Evolutionary conservation across 2,329 filamentous ascomycete genomes (phyloP).

Genomic region (Trichophyton equinum): DNA sequence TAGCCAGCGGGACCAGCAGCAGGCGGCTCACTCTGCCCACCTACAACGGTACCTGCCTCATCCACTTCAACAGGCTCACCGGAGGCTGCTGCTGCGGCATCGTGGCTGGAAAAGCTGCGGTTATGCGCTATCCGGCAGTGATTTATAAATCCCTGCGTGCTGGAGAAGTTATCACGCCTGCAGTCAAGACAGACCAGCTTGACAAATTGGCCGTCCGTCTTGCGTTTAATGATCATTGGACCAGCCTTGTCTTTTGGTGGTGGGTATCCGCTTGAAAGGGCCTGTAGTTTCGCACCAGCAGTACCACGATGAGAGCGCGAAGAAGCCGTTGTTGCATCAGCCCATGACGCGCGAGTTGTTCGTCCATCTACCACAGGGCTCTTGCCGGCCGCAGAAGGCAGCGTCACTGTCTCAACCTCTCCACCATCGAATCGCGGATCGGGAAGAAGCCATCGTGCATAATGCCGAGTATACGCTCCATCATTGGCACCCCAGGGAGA

Average conservation of each 20-base stretch:
- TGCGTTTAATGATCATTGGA: constrained; percentile 72
- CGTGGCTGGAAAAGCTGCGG: constrained; percentile 88
- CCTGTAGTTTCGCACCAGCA: constrained; percentile 52
- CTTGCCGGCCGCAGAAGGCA: constrained; percentile 24
- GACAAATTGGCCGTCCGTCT: constrained; percentile 68
- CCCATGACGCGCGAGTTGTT: constrained; percentile 62
- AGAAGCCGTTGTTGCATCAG: constrained; percentile 45
- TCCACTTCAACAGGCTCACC: constrained; percentile 68
- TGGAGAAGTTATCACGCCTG: constrained; percentile 80
- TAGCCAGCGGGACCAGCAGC: constrained; percentile 34
- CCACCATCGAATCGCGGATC: constrained; percentile 73
- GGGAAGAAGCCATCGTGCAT: constrained; percentile 87
- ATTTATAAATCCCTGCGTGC: constrained; percentile 98
- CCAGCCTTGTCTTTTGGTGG: constrained; percentile 68
- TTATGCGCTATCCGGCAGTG: constrained; percentile 94
- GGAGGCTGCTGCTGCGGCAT: constrained; percentile 79
- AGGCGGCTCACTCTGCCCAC: constrained; percentile 23
- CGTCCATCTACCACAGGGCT: constrained; percentile 52
- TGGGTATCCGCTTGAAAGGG: constrained; percentile 57
- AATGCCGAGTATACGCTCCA: constrained; percentile 87
- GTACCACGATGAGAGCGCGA: constrained; percentile 47
- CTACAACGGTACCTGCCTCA: constrained; percentile 40
- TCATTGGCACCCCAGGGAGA: constrained; percentile 83
- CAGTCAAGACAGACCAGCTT: constrained; percentile 87
- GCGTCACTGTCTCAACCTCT: constrained; percentile 22